Base-by-base conservation (phyloP, 2,329 filamentous ascomycete species). In the Xylariales sp. region DNA sequence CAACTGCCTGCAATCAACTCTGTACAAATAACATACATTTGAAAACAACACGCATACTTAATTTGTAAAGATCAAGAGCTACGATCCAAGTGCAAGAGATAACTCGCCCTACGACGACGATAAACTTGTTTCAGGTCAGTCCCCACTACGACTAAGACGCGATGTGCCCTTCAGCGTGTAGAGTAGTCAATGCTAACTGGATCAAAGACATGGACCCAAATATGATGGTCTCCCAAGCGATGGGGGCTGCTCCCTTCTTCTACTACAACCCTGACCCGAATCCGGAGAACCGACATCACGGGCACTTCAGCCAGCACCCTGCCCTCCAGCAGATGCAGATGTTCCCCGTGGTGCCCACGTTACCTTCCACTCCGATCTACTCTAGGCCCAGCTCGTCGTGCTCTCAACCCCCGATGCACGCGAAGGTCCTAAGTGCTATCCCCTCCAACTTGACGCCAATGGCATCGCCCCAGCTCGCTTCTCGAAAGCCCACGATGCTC, bases 211-310 rank as follows among this genome's bases (percentile, higher is more conserved):
- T 88, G 84, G 83, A 87, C 56, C 63, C 76, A 54, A 71, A 61
- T 47, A 68, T 75, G 67, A 72, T 76, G 67, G 50, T 56, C 20
- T 57, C 65, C 54, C 78, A 75, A 62, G 62, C 74, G 54, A 78
- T 86, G 72, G 80, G 75, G 44, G 83, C 86, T 66, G 78, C 82
- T 49, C 72, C 85, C 42, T 94, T 89, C 72, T 90, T 86, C 76
- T 93, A 90, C 74, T 95, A 91, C 71, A 83, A 80, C 55, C 81
- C 85, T 49, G 86, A 93, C 52, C 74, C 83, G 47, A 81, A 78
- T 61, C 71, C 79, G 46, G 84, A 89, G 59, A 75, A 76, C 55
- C 76, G 82, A 55, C 84, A 85, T 57, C 83, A 90, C 65, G 80
- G 80, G 38, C 82, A 87, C 65, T 90, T 88, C 70, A 77, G 81